Evolutionary conservation across 1,284 basidiomycete genomes (phyloP), one percentile per base, ranked within the genome.

Genomic region (Ceratobasidium sp.): DNA sequence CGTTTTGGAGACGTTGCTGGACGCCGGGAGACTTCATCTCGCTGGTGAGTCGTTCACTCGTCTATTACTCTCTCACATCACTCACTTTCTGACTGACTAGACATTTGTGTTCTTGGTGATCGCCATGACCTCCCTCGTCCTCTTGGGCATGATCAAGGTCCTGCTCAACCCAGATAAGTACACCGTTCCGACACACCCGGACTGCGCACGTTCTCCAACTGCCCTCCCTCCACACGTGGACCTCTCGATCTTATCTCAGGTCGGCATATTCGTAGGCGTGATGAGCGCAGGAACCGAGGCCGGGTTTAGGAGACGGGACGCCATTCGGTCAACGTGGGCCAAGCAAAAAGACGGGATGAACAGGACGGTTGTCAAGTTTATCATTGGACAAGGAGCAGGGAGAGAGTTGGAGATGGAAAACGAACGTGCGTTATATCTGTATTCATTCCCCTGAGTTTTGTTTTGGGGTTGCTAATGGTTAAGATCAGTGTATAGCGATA

Each of bases 301-400:
- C 12, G 90, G 91, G 9, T 90, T 93, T 78, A 95, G 97, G 83
- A 91, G 97, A 20, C 89, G 97, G 70, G 94, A 96, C 88, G 87
- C 97, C 68, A 93, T 98, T 77, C 91, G 97, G 58, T 93, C 93
- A 40, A 97, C 95, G 0, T 99, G 96, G 90, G 96, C 89, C 44
- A 96, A 97, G 86, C 90, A 88, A 55, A 89, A 94, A 75, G 88
- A 91, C 77, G 94, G 95, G 51, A 46, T 42, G 46, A 7, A 12
- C 2, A 90, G 97, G 79, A 95, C 96, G 0, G 87, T 96, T 79
- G 92, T 99, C 61, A 92, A 96, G 28, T 99, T 99, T 84, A 90
- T 99, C 80, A 88, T 99, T 75, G 97, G 96, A 6, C 91, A 92
- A 81, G 96, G 97, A 12, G 88, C 92, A 89, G 94, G 94, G 79